These are phyloP conservation scores for Ascochyta rabiei DNA, from an alignment of 2,329 filamentous ascomycete genomes.

Conservation along the genomic window DNA sequence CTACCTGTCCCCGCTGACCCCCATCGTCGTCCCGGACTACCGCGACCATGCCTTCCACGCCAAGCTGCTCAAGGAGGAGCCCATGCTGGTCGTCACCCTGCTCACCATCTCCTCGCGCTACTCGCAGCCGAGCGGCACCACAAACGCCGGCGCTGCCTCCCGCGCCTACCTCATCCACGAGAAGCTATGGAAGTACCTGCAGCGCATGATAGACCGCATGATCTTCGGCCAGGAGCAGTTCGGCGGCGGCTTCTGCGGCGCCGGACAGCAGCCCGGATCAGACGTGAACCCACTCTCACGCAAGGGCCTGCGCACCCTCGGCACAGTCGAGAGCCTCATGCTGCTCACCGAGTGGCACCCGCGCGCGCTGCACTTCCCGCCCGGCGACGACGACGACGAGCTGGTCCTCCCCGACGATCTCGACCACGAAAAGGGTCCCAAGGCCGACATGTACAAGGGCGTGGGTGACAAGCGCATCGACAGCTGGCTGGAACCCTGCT, in stretches of 20 bases:
- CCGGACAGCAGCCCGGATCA: conserved; percentile 69
- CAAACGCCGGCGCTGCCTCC: conserved; percentile 70
- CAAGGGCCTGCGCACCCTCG: conserved; percentile 81
- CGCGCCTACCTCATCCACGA: conserved; percentile 92
- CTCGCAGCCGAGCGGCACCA: conserved; percentile 74
- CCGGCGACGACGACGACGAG: conserved; percentile 69
- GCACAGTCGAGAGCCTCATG: conserved; percentile 92
- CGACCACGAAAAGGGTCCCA: conserved; percentile 53
- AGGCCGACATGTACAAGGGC: conserved; percentile 56
- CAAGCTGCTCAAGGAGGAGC: conserved; percentile 84
- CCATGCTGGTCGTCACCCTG: conserved; percentile 88
- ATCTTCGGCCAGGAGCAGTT: conserved; percentile 97
- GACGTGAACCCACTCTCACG: conserved; percentile 65
- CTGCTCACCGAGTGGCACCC: conserved; percentile 98
- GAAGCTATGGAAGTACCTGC: conserved; percentile 91
- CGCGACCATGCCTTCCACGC: conserved; percentile 79
- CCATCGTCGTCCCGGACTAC: conserved; percentile 91
- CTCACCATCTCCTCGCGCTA: conserved; percentile 91
- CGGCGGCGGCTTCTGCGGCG: conserved; percentile 82
- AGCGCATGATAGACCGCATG: conserved; percentile 92
- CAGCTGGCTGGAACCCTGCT: conserved; percentile 95
- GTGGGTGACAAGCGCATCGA: conserved; percentile 85
- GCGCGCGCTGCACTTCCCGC: conserved; percentile 89
- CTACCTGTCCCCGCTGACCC: conserved; percentile 87
- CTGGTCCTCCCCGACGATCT: conserved; percentile 73